phyloP scores from a whole-genome alignment of 331 rosid genomes.

The Acacia pycnantha region DNA sequence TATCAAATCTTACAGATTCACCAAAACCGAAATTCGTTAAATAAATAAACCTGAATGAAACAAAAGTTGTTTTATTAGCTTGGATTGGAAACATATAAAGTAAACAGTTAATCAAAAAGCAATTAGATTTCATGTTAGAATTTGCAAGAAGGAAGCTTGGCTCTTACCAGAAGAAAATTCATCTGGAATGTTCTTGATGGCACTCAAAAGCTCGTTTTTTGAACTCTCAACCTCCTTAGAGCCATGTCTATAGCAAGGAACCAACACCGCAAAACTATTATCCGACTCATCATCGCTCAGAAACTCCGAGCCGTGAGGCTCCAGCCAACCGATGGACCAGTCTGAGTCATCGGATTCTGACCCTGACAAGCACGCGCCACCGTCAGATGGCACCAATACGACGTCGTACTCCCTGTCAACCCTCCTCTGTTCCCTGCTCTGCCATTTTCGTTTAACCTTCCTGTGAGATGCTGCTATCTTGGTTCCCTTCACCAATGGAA shows the following conservation, averaged over 20 bases:
- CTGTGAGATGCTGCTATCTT: conserved; percentile 44
- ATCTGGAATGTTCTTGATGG: conserved; percentile 53
- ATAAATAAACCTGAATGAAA: not conserved
- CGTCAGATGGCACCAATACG: conserved; percentile 69
- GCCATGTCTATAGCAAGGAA: conserved; percentile 71
- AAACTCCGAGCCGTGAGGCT: conserved; percentile 75
- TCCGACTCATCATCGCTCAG: conserved; percentile 45
- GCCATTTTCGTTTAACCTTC: conserved; percentile 56
- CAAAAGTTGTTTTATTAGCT: not conserved
- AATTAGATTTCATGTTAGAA: not conserved
- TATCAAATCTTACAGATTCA: not conserved
- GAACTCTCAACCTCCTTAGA: conserved; percentile 59
- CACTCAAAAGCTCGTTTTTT: conserved; percentile 56
- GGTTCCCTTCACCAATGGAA: conserved; percentile 46
- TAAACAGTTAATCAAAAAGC: not conserved
- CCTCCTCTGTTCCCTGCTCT: conserved; percentile 62
- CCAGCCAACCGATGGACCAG: conserved; percentile 84
- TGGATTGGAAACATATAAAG: not conserved
- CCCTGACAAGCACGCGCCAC: conserved; percentile 54
- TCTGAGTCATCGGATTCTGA: conserved; percentile 77
- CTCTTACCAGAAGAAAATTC: conserved; percentile 64
- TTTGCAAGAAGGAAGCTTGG: not conserved
- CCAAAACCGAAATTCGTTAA: not conserved
- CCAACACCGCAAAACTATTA: conserved; percentile 72
- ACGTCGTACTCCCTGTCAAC: conserved; percentile 60